Conservation (phyloP, 305 asterid genomes). For the Nicotiana rustica region DNA sequence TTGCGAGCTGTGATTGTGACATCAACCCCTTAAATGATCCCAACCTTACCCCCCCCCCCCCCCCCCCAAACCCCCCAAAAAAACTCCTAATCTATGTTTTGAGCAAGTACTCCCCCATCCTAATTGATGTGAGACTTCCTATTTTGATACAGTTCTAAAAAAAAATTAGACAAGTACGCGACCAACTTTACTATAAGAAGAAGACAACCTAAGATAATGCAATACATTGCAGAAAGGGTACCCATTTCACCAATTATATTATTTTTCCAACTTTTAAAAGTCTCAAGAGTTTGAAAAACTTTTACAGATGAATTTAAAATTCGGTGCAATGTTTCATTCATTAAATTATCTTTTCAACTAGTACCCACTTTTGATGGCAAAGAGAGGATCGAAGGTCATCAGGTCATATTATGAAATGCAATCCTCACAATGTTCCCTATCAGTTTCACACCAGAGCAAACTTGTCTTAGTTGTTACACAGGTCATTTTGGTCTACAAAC, state of each 20-base stretch:
- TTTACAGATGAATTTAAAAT: not conserved
- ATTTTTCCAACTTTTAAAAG: constrained; percentile 17
- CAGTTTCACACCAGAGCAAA: not conserved
- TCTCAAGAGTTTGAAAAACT: not conserved
- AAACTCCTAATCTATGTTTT: no score
- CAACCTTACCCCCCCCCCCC: no score
- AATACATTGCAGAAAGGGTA: constrained; percentile 20
- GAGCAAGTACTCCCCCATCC: not conserved
- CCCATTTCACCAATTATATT: constrained; percentile 29
- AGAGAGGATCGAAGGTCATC: not conserved
- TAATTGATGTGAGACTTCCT: constrained; percentile 22
- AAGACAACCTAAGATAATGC: not conserved
- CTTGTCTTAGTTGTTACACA: constrained; percentile 23
- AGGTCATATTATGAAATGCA: not conserved
- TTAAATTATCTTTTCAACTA: constrained; percentile 25
- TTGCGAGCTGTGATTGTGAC: not conserved
- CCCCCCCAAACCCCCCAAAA: no score
- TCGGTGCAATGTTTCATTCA: not conserved
- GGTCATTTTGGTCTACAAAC: constrained; percentile 6
- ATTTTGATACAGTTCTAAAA: not conserved
- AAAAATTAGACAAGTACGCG: not conserved
- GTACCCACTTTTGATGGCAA: constrained; percentile 9
- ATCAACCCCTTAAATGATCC: not conserved
- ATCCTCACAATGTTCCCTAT: constrained; percentile 18
- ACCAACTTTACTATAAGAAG: not conserved